Percentiles rank a stretch among this genome's conserved stretches.
Conservation (phyloP, 805 yeast genomes). For the Citeromyces matritensis region DNA sequence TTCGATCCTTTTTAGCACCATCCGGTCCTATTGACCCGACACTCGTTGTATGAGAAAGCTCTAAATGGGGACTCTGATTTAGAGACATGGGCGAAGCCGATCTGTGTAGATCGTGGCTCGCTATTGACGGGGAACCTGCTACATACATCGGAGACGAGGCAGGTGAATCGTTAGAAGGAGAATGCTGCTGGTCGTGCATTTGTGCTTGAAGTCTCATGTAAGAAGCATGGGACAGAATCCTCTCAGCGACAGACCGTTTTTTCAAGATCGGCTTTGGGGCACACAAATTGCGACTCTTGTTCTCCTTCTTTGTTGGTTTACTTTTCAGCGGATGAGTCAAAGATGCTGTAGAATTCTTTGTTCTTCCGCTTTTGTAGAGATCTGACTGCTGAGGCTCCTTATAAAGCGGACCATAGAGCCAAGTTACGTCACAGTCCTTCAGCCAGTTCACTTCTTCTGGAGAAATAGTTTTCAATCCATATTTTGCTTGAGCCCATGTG, state of each 20-base stretch:
- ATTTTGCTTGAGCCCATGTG: slow-evolving; percentile 87
- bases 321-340: not conserved
- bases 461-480: slow-evolving; percentile 58
- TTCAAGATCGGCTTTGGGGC: not conserved
- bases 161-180: slow-evolving; percentile 11
- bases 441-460: slow-evolving; percentile 94
- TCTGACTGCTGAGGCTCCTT: slow-evolving; percentile 12
- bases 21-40: slow-evolving; percentile 1
- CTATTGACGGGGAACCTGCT: slow-evolving; percentile 15
- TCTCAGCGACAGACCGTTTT: not conserved
- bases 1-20: slow-evolving; percentile 30
- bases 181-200: slow-evolving; percentile 1
- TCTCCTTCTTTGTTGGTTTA: not conserved
- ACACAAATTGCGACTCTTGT: not conserved
- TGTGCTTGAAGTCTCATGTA: not conserved
- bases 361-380: slow-evolving; percentile 12
- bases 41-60: not conserved
- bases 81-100: slow-evolving; percentile 2
- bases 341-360: slow-evolving; percentile 11
- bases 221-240: not conserved
- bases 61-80: not conserved
- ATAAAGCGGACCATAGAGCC: slow-evolving; percentile 86
- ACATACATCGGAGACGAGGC: slow-evolving; percentile 40
- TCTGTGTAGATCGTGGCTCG: slow-evolving; percentile 6
- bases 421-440: slow-evolving; percentile 92